phyloP scores from a whole-genome alignment of 345 rosid genomes.

The Citrus hindsii region DNA sequence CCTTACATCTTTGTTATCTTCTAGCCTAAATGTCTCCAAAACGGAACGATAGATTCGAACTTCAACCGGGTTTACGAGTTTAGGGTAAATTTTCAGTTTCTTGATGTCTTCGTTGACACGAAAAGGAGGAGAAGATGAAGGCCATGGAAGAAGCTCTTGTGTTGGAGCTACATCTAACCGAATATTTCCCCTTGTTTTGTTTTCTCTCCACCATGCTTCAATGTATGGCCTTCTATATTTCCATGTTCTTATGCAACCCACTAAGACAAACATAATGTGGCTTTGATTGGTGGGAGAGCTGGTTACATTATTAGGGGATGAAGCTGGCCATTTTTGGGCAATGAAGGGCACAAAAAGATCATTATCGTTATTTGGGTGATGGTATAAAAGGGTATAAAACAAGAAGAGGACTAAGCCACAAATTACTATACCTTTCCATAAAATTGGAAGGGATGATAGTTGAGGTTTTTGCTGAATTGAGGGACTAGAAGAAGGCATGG shows the following conservation, averaged over 20 bases:
- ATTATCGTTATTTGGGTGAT: neutral
- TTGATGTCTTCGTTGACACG: slow-evolving; percentile 43
- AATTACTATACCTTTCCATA: slow-evolving; percentile 17
- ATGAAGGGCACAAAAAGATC: neutral
- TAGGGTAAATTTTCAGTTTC: slow-evolving; percentile 26
- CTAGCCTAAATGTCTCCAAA: slow-evolving; percentile 36
- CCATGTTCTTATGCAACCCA: slow-evolving; percentile 44
- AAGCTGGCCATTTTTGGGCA: slow-evolving; percentile 2
- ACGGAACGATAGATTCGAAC: slow-evolving; percentile 44
- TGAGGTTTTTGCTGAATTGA: slow-evolving; percentile 6
- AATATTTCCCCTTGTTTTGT: slow-evolving; percentile 50
- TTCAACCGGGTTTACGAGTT: slow-evolving; percentile 22
- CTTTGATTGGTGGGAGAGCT: slow-evolving; percentile 34
- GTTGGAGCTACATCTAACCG: slow-evolving; percentile 48
- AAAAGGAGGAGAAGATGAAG: slow-evolving; percentile 30
- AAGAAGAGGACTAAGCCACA: slow-evolving; percentile 18
- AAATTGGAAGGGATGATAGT: slow-evolving; percentile 3
- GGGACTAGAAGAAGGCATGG: slow-evolving; percentile 14
- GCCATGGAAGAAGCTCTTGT: slow-evolving; percentile 43
- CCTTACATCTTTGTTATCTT: slow-evolving; percentile 30
- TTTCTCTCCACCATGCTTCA: slow-evolving; percentile 69
- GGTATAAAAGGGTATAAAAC: slow-evolving; percentile 12
- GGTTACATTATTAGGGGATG: neutral
- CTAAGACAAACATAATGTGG: slow-evolving; percentile 49
- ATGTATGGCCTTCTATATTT: slow-evolving; percentile 37